These are phyloP conservation scores for Colletotrichum camelliae DNA, from an alignment of 2,329 filamentous ascomycete genomes.

Conservation along the genomic window DNA sequence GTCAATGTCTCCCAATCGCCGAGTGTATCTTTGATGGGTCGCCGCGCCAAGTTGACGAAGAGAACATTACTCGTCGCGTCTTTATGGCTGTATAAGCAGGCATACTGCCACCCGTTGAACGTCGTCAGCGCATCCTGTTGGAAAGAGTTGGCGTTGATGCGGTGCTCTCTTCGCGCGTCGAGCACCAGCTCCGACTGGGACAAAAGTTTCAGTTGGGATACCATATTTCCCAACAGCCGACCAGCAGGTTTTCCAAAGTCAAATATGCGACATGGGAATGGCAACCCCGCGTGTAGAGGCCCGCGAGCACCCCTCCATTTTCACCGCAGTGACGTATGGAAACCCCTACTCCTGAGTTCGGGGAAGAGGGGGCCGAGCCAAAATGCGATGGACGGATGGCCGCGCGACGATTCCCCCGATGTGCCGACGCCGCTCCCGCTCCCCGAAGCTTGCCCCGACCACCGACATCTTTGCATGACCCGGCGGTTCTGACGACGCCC, in stretches of 20 bases:
- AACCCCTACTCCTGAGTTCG: background rate
- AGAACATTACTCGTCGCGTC: background rate
- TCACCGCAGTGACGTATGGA: constrained; percentile 5
- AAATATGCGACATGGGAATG: background rate
- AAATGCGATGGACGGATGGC: background rate
- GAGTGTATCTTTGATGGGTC: background rate
- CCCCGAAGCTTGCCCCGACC: constrained; percentile 7
- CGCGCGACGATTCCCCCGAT: constrained; percentile 15
- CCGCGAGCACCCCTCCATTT: background rate
- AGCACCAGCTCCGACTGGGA: background rate
- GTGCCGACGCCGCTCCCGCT: background rate
- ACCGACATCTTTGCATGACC: background rate
- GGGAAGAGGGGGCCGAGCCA: constrained; percentile 7
- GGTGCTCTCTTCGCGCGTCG: constrained; percentile 14
- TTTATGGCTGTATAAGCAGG: constrained; percentile 11
- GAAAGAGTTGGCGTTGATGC: constrained; percentile 20
- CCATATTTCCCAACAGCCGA: background rate
- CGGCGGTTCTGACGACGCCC: constrained; percentile 7
- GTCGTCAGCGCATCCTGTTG: constrained; percentile 18
- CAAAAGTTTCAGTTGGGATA: background rate
- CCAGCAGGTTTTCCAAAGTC: background rate
- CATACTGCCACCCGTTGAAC: constrained; percentile 17
- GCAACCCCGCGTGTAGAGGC: background rate
- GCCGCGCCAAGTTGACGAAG: constrained; percentile 5
- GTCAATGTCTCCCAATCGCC: constrained; percentile 8